Conservation (phyloP, 345 rosid genomes). For the Syzygium grande region DNA sequence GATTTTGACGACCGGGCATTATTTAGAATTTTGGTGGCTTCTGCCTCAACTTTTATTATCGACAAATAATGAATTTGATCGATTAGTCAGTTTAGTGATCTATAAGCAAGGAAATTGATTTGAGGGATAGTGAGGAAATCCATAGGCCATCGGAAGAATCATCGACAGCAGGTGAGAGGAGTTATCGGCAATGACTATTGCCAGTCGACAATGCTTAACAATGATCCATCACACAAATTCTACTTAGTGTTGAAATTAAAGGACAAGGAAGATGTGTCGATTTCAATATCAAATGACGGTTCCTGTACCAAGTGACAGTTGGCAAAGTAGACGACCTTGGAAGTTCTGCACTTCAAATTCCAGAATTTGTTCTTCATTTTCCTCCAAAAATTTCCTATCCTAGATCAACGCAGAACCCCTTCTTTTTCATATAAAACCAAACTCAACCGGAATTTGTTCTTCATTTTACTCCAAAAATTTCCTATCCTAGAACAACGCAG, state of each 20-base stretch:
- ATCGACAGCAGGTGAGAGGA: not conserved
- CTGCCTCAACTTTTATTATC: not conserved
- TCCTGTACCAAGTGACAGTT: conserved; percentile 16
- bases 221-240: not conserved
- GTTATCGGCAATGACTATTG: not conserved
- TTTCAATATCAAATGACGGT: not conserved
- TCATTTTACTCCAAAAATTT: not conserved
- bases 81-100: not conserved
- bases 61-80: not conserved
- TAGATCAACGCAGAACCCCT: no score
- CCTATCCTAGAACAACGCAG: not conserved
- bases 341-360: not conserved
- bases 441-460: no score
- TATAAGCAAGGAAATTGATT: not conserved
- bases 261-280: no score
- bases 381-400: not conserved
- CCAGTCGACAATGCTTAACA: not conserved
- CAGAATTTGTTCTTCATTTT: not conserved
- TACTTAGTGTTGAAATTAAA: no score
- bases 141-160: not conserved
- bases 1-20: no score
- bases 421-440: no score
- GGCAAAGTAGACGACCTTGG: not conserved
- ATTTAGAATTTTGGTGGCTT: no score
- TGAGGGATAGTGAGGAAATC: not conserved